Evolutionary conservation across 371 early-diverging fungal species (phyloP).

Genomic region (Rhizopus sp.): DNA sequence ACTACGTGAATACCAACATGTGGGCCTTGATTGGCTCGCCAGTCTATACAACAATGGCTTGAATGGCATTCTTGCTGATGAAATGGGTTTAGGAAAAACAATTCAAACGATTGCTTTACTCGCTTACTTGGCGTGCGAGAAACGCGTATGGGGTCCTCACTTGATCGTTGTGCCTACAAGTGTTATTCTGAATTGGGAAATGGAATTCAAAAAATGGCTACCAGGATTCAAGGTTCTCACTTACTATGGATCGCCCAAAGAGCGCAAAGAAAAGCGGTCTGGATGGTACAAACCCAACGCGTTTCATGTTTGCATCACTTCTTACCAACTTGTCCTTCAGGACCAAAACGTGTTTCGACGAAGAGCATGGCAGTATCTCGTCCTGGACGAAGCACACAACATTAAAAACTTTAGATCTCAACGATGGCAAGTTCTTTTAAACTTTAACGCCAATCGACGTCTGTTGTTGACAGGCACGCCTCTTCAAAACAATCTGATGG

Average conservation of each 20-base stretch:
- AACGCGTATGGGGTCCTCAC: conserved; percentile 84
- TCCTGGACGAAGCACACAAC: conserved; percentile 96
- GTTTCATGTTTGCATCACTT: conserved; percentile 88
- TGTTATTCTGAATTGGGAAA: conserved; percentile 94
- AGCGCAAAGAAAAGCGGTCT: conserved; percentile 74
- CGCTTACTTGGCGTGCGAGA: conserved; percentile 74
- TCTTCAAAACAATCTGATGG: conserved; percentile 92
- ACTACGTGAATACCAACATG: conserved; percentile 78
- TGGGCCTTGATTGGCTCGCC: conserved; percentile 81
- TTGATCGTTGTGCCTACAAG: conserved; percentile 91
- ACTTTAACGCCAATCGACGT: conserved; percentile 77
- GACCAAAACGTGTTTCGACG: conserved; percentile 81
- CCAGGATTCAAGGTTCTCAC: conserved; percentile 86
- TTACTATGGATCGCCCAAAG: conserved; percentile 80
- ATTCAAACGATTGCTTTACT: conserved; percentile 94
- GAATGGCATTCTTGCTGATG: conserved; percentile 98
- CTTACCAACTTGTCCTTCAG: conserved; percentile 82
- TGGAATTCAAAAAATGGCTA: conserved; percentile 92
- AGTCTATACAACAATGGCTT: conserved; percentile 91
- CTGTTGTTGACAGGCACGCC: conserved; percentile 95
- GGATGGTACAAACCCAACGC: conserved; percentile 85
- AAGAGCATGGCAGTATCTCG: conserved; percentile 83
- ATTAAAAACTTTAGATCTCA: conserved; percentile 95
- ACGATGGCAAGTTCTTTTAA: conserved; percentile 90
- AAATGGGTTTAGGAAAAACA: conserved; percentile 98